A percentile compares a stretch with the other conserved stretches of the same genome.
phyloP scores from a whole-genome alignment of 805 yeast genomes.

The Ascoidea rubescens region DNA sequence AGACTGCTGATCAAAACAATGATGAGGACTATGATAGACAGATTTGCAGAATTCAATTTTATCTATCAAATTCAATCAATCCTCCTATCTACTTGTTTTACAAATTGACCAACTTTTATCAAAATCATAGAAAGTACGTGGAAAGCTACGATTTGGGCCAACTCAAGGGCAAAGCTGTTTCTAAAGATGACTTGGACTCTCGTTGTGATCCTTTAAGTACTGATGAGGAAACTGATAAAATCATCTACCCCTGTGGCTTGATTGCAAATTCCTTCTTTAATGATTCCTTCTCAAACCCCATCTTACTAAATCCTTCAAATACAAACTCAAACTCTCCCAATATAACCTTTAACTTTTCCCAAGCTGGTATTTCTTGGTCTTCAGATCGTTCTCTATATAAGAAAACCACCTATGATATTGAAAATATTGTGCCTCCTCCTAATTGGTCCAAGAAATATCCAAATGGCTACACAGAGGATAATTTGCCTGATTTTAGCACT shows the following conservation, averaged over 20 bases:
- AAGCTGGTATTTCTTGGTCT: constrained; percentile 57
- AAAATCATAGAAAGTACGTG: constrained; percentile 91
- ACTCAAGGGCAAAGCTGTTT: constrained; percentile 61
- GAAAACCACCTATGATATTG: constrained; percentile 43
- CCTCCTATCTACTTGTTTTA: constrained; percentile 72
- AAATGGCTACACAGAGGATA: constrained; percentile 55
- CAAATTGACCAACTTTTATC: constrained; percentile 80
- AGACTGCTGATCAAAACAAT: constrained; percentile 19
- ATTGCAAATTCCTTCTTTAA: constrained; percentile 73
- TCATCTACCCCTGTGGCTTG: constrained; percentile 65
- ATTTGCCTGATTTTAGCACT: constrained; percentile 51
- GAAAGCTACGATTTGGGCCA: constrained; percentile 73
- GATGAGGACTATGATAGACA: constrained; percentile 24
- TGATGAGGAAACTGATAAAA: constrained; percentile 1
- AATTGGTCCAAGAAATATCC: constrained; percentile 65
- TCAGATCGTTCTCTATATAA: constrained; percentile 51
- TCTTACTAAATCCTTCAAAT: constrained; percentile 11
- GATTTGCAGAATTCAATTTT: constrained; percentile 60
- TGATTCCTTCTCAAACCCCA: constrained; percentile 49
- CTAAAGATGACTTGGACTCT: constrained; percentile 30
- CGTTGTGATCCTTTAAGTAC: constrained; percentile 22
- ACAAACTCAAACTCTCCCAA: constrained; percentile 19
- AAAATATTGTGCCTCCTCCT: constrained; percentile 70
- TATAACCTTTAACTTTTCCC: constrained; percentile 31
- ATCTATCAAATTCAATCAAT: constrained; percentile 52